These are phyloP conservation scores for Ophiostoma ulmi DNA, from an alignment of 2,329 filamentous ascomycete species.

Conservation along the genomic window DNA sequence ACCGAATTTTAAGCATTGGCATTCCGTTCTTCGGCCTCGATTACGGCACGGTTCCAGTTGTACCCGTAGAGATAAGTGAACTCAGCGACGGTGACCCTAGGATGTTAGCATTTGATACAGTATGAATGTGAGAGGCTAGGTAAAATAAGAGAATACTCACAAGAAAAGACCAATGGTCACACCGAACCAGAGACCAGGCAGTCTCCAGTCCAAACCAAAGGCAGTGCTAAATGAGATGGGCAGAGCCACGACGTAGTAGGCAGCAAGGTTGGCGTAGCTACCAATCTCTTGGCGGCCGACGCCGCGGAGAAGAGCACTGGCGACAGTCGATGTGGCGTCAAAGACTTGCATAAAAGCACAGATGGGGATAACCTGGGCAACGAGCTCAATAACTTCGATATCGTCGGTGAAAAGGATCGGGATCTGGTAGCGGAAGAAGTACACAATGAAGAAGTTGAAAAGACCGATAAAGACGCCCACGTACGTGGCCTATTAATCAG, in stretches of 20 bases:
- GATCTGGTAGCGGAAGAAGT: conserved; percentile 63
- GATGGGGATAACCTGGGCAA: conserved; percentile 67
- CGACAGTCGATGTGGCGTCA: conserved; percentile 72
- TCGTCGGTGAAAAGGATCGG: conserved; percentile 75
- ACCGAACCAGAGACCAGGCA: conserved; percentile 77
- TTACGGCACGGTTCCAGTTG: conserved; percentile 51
- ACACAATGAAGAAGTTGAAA: conserved; percentile 69
- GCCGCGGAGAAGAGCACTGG: conserved; percentile 79
- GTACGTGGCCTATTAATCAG: conserved; percentile 45
- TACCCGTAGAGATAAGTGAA: conserved; percentile 49
- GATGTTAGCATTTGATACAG: conserved; percentile 17
- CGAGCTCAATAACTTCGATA: conserved; percentile 60
- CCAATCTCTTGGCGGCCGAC: conserved; percentile 85
- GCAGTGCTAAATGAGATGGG: conserved; percentile 75
- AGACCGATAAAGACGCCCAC: conserved; percentile 66
- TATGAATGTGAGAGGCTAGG: conserved; percentile 19
- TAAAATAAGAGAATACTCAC: conserved; percentile 37
- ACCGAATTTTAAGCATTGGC: conserved; percentile 27
- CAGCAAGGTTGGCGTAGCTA: conserved; percentile 78
- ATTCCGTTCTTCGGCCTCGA: conserved; percentile 50
- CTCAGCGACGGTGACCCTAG: conserved; percentile 49
- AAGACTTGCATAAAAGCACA: conserved; percentile 87
- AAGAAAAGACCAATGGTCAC: conserved; percentile 66
- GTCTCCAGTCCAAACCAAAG: conserved; percentile 70
- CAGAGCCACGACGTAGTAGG: conserved; percentile 81